Base-by-base conservation (phyloP, 345 rosid genomes). In the Clarkia xantiana region DNA sequence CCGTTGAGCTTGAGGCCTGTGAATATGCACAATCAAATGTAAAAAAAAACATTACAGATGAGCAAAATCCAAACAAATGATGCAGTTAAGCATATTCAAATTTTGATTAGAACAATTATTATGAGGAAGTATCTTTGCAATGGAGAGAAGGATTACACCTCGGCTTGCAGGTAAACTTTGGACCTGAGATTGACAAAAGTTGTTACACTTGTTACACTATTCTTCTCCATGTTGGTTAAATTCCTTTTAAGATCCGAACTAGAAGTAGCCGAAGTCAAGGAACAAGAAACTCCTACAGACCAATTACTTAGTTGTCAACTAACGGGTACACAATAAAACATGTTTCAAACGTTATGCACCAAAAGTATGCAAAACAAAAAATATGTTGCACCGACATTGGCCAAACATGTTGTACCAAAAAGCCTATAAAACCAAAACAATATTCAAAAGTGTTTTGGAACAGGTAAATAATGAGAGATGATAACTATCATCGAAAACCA, bases 171-270 rank as follows among this genome's bases (percentile, higher is more conserved):
- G 71, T 82, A 84, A 11, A 91, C 87, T 61, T 87, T 94, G 58
- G 99, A 87, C 51, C 96, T 96, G n/a, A 91, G 76, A 61, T 91
- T 87, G 57, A 87, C 95, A 78, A 74, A 40, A 14, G 99, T 86
- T 65, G 77, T 78, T 22, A 91, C 82, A 73, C 72, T 84, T n/a
- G 87, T 86, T 42, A 84, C 78, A 54, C 71, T 76, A 63, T 91
- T 86, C 53, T 70, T 67, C 73, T 86, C 87, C 41, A 86, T 66
- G 54, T 73, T 84, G 62, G 80, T 86, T 51, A 86, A 62, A 52
- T 78, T 84, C 58, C 57, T 75, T 44, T 79, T 72, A 78, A 86
- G 70, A 70, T 86, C 90, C 39, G 85, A 86, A 87, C 96, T 91
- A 54, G 47, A 66, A 43, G 29, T 15, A 2, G 53, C n/a, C 2